phyloP scores from a whole-genome alignment of 495 filamentous ascomycete genomes.

The Glonium stellatum region DNA sequence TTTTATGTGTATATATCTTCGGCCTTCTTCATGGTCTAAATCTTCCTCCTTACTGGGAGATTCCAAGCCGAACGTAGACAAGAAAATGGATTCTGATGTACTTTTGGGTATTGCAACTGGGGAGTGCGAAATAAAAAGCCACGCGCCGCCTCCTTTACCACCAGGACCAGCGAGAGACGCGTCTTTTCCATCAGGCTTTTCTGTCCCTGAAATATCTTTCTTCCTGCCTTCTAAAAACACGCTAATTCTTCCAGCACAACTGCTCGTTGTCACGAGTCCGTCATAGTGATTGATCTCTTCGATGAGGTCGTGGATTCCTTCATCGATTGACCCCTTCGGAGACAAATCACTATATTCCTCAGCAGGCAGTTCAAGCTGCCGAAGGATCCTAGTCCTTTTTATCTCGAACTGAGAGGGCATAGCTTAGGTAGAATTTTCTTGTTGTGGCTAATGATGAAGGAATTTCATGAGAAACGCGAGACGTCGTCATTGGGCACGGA shows the following conservation, averaged over 20 bases:
- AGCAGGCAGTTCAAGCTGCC: constrained; percentile 55
- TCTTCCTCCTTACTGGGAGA: background rate
- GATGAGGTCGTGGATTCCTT: constrained; percentile 66
- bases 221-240: constrained; percentile 78
- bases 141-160: constrained; percentile 77
- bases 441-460: too few relatives aligned
- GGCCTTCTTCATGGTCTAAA: constrained; percentile 10
- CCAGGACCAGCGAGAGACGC: constrained; percentile 40
- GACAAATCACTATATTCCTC: constrained; percentile 66
- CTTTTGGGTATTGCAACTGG: constrained; percentile 43
- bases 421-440: background rate
- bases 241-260: constrained; percentile 75
- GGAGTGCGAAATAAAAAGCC: constrained; percentile 84
- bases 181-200: background rate
- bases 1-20: constrained; percentile 69
- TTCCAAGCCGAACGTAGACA: constrained; percentile 12
- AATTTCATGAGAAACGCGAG: background rate
- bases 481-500: constrained; percentile 2
- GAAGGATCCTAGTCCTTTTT: constrained; percentile 61
- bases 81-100: constrained; percentile 2
- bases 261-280: constrained; percentile 82
- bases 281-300: constrained; percentile 63
- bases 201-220: constrained; percentile 20
- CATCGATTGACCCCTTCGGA: constrained; percentile 80
- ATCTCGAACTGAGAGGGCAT: constrained; percentile 41